Conservation (phyloP, 169 alveolate genomes). For the Blepharisma undulans region DNA sequence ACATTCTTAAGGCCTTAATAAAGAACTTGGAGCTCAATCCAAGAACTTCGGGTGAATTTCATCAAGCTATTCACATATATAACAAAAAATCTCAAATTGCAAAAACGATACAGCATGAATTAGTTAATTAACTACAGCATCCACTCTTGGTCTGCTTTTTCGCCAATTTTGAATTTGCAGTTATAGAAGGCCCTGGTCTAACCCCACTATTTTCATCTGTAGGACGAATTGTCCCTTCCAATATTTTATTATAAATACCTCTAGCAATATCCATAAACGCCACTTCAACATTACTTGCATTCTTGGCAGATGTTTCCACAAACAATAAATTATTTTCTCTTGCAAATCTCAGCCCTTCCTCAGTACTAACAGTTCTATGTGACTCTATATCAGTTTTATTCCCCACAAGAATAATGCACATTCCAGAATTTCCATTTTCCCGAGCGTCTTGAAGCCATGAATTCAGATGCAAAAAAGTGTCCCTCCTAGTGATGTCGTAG, state of each 20-base stretch:
- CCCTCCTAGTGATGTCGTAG: slow-evolving; percentile 95
- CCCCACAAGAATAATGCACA: slow-evolving; percentile 95
- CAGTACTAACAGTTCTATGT: slow-evolving; percentile 91
- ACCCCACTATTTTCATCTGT: slow-evolving; percentile 56
- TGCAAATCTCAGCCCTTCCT: slow-evolving; percentile 95
- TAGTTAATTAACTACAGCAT: neutral
- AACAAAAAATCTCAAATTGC: neutral
- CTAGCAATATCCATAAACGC: slow-evolving; percentile 73
- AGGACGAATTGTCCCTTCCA: slow-evolving; percentile 80
- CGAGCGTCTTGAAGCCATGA: slow-evolving; percentile 95
- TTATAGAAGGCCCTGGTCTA: neutral
- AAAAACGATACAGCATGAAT: neutral
- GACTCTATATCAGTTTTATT: slow-evolving; percentile 93
- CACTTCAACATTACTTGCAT: slow-evolving; percentile 95
- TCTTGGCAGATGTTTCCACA: slow-evolving; percentile 97
- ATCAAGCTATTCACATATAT: too few relatives aligned
- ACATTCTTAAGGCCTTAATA: too few relatives aligned
- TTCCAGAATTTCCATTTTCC: slow-evolving; percentile 93
- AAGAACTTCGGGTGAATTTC: too few relatives aligned
- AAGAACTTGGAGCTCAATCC: neutral
- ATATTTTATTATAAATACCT: slow-evolving; percentile 79
- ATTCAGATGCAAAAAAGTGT: slow-evolving; percentile 91
- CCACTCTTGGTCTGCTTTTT: neutral
- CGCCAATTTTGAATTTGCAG: neutral
- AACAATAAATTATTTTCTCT: slow-evolving; percentile 90